Base-by-base conservation (phyloP, 23 red algal species). In the Gracilaria domingensis region DNA sequence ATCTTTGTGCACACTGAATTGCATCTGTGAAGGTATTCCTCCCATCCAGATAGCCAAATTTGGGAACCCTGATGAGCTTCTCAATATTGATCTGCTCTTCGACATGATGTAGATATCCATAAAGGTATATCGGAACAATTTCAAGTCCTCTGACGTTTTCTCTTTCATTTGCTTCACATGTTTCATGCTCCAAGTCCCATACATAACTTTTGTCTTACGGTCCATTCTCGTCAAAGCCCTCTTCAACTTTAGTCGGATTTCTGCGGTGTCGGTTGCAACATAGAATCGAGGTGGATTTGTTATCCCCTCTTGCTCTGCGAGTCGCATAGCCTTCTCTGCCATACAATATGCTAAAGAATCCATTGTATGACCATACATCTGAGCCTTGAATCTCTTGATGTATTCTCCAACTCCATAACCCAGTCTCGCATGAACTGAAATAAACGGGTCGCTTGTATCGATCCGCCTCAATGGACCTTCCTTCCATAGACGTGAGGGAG, bases 21-120 rank as follows among this genome's bases (percentile, higher is more conserved):
- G 13, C 77, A 61, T 58, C 34, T 81, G 77, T 36, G 48, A 61
- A 8, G 50, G 34, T 4, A 87, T 87, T 28, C 17, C 45, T 33
- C 83, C 83, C 83, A 87, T 87, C 83, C 83, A 87, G 17, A 75
- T 30, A 11, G 83, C 62, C 20, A 87, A n/a, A n/a, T 87, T 75
- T 75, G 83, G 49, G 69, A 87, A 87, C 8, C 83, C 83, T 18
- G 83, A 87, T 9, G 40, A 23, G 16, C 56, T 74, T 12, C 62
- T n/a, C 11, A 87, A 54, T 42, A 87, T 72, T 4, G 83, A 32
- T 71, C 37, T 34, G n/a, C 65, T 66, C 53, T 87, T 87, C 0
- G 83, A 87, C 44, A 87, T 42, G 39, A 87, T 56, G 62, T 74
- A 87, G 8, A 87, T 33, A 28, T 87, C 83, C 67, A 87, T 40